Base-by-base conservation (phyloP, 345 rosid species). In the Eucalyptus pauciflora region DNA sequence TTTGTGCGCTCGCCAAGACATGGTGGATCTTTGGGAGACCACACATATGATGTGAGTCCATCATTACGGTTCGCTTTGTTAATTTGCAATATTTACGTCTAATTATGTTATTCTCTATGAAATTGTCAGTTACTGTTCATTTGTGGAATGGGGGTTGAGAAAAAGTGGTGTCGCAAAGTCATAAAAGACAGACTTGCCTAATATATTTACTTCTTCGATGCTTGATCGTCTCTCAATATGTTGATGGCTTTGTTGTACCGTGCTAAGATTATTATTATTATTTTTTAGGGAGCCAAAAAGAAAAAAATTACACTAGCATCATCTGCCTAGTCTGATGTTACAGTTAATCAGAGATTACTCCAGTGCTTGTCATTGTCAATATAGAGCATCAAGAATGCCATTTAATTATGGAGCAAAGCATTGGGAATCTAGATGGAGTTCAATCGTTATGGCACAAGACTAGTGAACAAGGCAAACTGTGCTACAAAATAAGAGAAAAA, bases 191-290 rank as follows among this genome's bases (percentile, higher is more conserved):
- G 10, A 54, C 24, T 60, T 60, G n/a, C 67, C 0, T 0, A 15
- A 60, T 0, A 56, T 2, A 4, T 22, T 4, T 56, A 56, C 29
- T 56, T 56, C 62, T 0, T 0, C 13, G 29, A 56, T 56, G 29
- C 62, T 56, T 56, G 62, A 56, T 22, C 0, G 13, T 56, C 29
- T 56, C 62, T 25, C 62, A 56, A 24, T 22, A 56, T 56, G 62
- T 56, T 24, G 62, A 56, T 56, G 62, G 62, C 27, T 56, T 56
- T 56, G 29, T 56, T 56, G 62, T 4, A 56, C 62, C 29, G 16
- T 67, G 2, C 79, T 67, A 67, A 31, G 9, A 67, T n/a, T 67
- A n/a, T 4, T 67, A 4, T 64, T n/a, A 15, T 50, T 2, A 1
- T 14, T 24, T 24, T 56, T 56, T 8, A 64, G 37, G 37, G 37